These are phyloP conservation scores for Psilocybe tampanensis DNA, from an alignment of 768 basidiomycete genomes.

Conservation along the genomic window DNA sequence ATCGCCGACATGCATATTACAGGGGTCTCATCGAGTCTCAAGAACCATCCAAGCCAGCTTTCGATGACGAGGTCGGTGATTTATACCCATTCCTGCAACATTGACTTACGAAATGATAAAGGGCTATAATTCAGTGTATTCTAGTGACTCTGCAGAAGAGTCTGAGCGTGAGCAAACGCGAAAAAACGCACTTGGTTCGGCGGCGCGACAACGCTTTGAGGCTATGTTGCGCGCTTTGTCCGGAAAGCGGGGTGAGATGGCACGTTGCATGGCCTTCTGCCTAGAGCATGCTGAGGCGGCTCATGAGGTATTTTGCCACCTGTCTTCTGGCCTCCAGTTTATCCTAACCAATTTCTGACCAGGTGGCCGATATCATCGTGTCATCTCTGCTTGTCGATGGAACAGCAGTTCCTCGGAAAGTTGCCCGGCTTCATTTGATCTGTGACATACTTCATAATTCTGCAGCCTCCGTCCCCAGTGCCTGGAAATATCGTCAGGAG, in stretches of 20 bases:
- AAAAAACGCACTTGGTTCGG: constrained; percentile 76
- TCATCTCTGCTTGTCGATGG: constrained; percentile 84
- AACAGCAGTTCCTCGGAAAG: constrained; percentile 97
- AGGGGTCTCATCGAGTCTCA: constrained; percentile 65
- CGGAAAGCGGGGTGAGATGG: constrained; percentile 88
- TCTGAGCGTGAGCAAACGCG: constrained; percentile 83
- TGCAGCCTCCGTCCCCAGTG: constrained; percentile 89
- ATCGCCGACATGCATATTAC: constrained; percentile 73
- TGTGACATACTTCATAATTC: constrained; percentile 99
- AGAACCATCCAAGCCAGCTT: constrained; percentile 61
- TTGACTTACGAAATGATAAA: constrained; percentile 28
- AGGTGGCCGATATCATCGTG: constrained; percentile 92
- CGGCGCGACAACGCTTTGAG: constrained; percentile 86
- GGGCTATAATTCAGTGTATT: constrained; percentile 89
- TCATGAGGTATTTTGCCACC: constrained; percentile 64
- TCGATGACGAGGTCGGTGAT: constrained; percentile 72
- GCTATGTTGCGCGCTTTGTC: constrained; percentile 86
- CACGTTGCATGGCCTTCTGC: constrained; percentile 96
- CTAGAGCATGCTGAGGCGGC: constrained; percentile 96
- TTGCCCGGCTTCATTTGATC: constrained; percentile 92
- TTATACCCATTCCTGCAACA: not conserved
- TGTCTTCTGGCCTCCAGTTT: not conserved
- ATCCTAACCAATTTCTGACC: not conserved
- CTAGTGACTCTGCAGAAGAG: constrained; percentile 93
- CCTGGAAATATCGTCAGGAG: constrained; percentile 96